Base-by-base conservation (phyloP, 2,329 filamentous ascomycete species). In the Scytalidium lignicola region DNA sequence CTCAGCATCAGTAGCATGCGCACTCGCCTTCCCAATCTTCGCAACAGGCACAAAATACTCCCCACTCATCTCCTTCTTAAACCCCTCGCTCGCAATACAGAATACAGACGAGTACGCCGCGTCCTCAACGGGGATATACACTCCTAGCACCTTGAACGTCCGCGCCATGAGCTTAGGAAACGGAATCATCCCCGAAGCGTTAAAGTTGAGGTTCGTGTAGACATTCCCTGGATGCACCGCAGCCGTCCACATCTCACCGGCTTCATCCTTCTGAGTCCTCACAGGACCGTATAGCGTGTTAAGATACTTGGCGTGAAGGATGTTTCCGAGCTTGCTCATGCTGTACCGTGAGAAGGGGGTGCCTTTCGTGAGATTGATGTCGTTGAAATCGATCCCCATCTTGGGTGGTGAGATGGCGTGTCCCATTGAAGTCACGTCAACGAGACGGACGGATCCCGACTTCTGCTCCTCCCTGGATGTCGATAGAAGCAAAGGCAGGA, bases 301-400 rank as follows among this genome's bases (percentile, higher is more conserved):
- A 6, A 59, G 40, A n/a, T 43, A 45, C 19, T 53, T 51, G 10
- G 52, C 46, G 22, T 55, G 51, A 9, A 59, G 48, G 6, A 56
- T 47, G 26, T 59, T 58, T 3, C 49, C 57, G 6, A 56, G 50
- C 41, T 58, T 58, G 12, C 48, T 51, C n/a, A 51, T 40, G 3
- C 55, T 54, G 43, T 58, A 58, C 9, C 50, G 49, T 3, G 46
- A 37, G 15, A 46, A 53, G 15, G 39, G 18, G 2, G 49, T 47
- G 12, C 22, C 41, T 1, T 47, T 47, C 17, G 50, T 41, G n/a
- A 56, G 28, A n/a, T 54, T 51, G 10, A 28, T 28, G 2, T 37
- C 29, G 2, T 42, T 41, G 41, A 53, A 55, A 10, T 51, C 43
- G n/a, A 56, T 53, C 17, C 53, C 55, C 12, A 3, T 20, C 1